Evolutionary conservation across 495 filamentous ascomycete species (phyloP).

Genomic region (Tuber aestivum): DNA sequence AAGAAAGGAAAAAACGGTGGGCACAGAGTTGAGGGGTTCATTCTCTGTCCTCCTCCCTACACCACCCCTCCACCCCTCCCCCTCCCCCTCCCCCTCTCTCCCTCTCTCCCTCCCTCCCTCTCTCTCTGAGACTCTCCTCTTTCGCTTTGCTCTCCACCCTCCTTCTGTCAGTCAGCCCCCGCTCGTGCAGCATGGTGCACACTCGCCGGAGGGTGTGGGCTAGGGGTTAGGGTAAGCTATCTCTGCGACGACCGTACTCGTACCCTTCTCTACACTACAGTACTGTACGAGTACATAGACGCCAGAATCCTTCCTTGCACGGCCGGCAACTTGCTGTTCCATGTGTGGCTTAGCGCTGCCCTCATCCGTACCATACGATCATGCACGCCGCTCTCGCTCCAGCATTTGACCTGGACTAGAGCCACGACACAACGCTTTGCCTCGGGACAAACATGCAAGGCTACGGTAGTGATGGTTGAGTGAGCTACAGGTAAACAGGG

Average conservation of each 20-base stretch:
- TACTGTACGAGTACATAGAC: too few relatives aligned
- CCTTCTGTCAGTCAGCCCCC: neutral
- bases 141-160: neutral
- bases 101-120: neutral
- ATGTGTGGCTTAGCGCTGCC: constrained; percentile 1
- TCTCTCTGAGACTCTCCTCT: neutral
- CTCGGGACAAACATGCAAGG: neutral
- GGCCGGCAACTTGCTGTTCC: neutral
- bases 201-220: neutral
- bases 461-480: neutral
- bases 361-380: neutral
- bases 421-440: neutral
- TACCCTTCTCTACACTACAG: too few relatives aligned
- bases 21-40: neutral
- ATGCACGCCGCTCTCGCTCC: neutral
- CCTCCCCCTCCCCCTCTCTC: neutral
- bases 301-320: neutral
- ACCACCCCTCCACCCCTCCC: too few relatives aligned
- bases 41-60: neutral
- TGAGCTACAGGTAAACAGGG: neutral
- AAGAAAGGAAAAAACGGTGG: neutral
- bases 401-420: neutral
- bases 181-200: neutral
- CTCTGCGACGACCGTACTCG: neutral
- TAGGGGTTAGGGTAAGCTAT: constrained; percentile 1